Evolutionary conservation across 805 yeast species (phyloP), one percentile per base, ranked within the genome.

Genomic region (Yarrowia phangngaensis): DNA sequence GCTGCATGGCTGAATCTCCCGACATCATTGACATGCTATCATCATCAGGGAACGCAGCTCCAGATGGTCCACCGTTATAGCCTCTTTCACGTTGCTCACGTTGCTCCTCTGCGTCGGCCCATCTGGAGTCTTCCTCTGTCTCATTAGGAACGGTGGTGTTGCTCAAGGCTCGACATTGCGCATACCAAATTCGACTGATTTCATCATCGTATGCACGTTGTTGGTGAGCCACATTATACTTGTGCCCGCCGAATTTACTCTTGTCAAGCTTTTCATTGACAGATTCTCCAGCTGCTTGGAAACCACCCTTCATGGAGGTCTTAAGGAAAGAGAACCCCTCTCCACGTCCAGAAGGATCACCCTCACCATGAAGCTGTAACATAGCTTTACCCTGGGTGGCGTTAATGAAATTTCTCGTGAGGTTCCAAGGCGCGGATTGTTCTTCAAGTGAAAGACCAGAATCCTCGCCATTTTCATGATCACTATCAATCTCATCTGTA

Each of bases 341-440:
- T 2, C 95, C 92, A 54, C 84, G 78, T 17, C 95, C 95, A 0
- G 95, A 80, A 1, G 95, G 95, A 63, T 92, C 97, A 40, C 97
- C 97, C 48, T 82, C 89, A 11, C 96, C 96, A 61, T 86, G 86
- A 19, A 92, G 76, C 60, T 88, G 96, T 32, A 92, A 72, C 97
- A 92, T 92, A 0, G 97, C 94, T 59, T 94, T 89, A 50, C 96
- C 95, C 62, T 89, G 97, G 17, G 95, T 88, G 2, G 97, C 92
- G 63, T 80, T 85, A 49, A 89, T 79, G 60, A 92, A 92, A 64
- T 92, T 92, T 53, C 87, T 74, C 0, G 96, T 80, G n/a, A 82
- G 72, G 63, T 86, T 89, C 98, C 98, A 92, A 0, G 96, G 90
- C 1, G 97, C 82, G 43, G 86, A 67, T 59, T 87, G 95, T 56